Evolutionary conservation across 2,329 filamentous ascomycete genomes (phyloP).

Genomic region (Stenocarpella maydis): DNA sequence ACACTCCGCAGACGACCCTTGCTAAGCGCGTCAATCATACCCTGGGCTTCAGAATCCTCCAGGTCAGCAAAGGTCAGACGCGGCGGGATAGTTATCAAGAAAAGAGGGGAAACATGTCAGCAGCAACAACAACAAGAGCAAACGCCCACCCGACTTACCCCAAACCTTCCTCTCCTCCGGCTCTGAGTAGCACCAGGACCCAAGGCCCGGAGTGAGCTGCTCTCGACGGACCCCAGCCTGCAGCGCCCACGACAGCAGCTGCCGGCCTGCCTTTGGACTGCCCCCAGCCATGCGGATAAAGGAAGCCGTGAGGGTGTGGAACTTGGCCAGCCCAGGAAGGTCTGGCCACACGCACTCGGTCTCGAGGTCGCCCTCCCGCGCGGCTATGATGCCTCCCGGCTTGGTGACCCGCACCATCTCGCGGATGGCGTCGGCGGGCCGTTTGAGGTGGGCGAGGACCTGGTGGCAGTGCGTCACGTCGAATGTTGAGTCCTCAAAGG

Average conservation of each 20-base stretch:
- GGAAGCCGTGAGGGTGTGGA: slow-evolving; percentile 38
- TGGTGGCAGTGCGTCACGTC: slow-evolving; percentile 44
- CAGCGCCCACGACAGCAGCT: slow-evolving; percentile 43
- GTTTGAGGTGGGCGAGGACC: slow-evolving; percentile 41
- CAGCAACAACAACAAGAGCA: not conserved
- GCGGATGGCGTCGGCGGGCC: slow-evolving; percentile 39
- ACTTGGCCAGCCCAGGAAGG: slow-evolving; percentile 40
- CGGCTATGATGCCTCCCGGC: slow-evolving; percentile 41
- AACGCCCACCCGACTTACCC: slow-evolving; percentile 35
- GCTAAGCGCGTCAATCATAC: slow-evolving; percentile 36
- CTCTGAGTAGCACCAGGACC: slow-evolving; percentile 38
- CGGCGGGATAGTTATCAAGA: not conserved
- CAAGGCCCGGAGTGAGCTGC: slow-evolving; percentile 37
- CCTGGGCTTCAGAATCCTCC: slow-evolving; percentile 36
- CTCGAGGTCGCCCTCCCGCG: slow-evolving; percentile 46
- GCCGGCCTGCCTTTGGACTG: slow-evolving; percentile 40
- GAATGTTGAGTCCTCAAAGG: slow-evolving; percentile 42
- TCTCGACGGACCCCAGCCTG: slow-evolving; percentile 37
- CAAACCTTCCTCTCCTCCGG: slow-evolving; percentile 37
- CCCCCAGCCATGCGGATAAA: slow-evolving; percentile 37
- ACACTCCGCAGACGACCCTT: slow-evolving; percentile 38
- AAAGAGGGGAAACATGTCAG: not conserved
- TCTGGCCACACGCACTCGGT: slow-evolving; percentile 45
- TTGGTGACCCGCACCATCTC: slow-evolving; percentile 46
- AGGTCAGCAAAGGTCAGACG: not conserved